Evolutionary conservation across 768 basidiomycete species (phyloP), one percentile per base, ranked within the genome.

Genomic region (Hemileccinum rubropunctum): DNA sequence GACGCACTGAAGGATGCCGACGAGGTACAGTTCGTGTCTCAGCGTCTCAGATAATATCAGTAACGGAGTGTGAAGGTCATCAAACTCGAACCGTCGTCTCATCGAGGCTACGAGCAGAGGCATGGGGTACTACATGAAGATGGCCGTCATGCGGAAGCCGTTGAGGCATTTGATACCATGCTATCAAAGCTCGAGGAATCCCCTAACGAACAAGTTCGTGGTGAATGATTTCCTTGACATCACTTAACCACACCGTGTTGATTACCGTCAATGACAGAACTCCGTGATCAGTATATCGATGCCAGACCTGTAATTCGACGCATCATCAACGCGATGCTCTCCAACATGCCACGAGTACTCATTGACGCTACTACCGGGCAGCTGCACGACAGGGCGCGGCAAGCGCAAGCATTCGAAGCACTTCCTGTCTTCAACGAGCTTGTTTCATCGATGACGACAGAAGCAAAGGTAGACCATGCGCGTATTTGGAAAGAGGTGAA

Each of bases 371-470:
- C 34, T 0, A 52, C 50, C 0, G 58, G 58, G 13, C 45, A 32
- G n/a, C 39, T 59, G 0, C 41, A 17, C 12, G 53, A 59, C 23
- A 59, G 41, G 17, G 10, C 1, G n/a, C 53, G 47, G 26, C 58
- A 54, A 45, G 45, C 18, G 4, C 42, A 4, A 2, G 48, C 58
- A 1, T 59, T 59, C 18, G 27, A 47, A 7, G 26, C 3, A 2
- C 47, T 51, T 6, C 44, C 54, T 0, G 35, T 43, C 8, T 59
- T 48, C 34, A 13, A 36, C 4, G 45, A 56, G 8, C 20, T 57
- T 3, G 23, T 27, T 8, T 34, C 28, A 9, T 30, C 28, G 4
- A 30, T 30, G 28, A 30, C 28, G 28, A 30, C 28, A 30, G 28
- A 30, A 30, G 11, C 28, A 8, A 4, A 30, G 6, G 41, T 46